phyloP scores from a whole-genome alignment of 2,329 filamentous ascomycete species.

The Stagonosporopsis chrysanthemi region DNA sequence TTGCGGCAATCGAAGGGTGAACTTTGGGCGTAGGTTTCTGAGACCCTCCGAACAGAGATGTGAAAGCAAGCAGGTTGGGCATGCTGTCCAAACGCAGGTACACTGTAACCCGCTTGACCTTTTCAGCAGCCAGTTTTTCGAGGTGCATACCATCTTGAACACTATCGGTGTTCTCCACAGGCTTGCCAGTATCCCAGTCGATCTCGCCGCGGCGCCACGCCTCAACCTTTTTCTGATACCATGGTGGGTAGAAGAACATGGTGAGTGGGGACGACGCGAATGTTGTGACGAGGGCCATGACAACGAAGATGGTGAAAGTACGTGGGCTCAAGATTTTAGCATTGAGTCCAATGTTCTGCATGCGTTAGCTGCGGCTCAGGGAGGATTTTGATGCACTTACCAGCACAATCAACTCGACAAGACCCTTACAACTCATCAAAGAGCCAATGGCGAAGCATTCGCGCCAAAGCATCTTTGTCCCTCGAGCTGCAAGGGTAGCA shows the following conservation, averaged over 20 bases:
- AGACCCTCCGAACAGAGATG: slow-evolving; percentile 75
- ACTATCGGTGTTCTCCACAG: slow-evolving; percentile 49
- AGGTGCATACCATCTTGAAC: slow-evolving; percentile 52
- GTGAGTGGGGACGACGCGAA: slow-evolving; percentile 83
- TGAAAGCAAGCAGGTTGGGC: slow-evolving; percentile 80
- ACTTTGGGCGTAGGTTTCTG: slow-evolving; percentile 51
- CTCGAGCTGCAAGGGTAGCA: slow-evolving; percentile 77
- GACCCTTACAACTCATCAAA: slow-evolving; percentile 95
- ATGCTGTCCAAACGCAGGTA: slow-evolving; percentile 87
- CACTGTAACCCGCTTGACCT: slow-evolving; percentile 73
- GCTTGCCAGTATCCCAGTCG: slow-evolving; percentile 76
- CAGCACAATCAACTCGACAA: slow-evolving; percentile 94
- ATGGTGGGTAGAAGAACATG: slow-evolving; percentile 75
- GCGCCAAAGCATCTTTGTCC: slow-evolving; percentile 83
- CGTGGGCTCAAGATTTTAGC: slow-evolving; percentile 79
- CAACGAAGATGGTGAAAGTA: slow-evolving; percentile 92
- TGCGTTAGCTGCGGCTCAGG: slow-evolving; percentile 20
- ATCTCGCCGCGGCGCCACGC: slow-evolving; percentile 85
- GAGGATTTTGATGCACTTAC: slow-evolving; percentile 58
- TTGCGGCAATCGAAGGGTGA: slow-evolving; percentile 47
- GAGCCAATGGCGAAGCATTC: slow-evolving; percentile 88
- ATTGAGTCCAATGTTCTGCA: slow-evolving; percentile 80
- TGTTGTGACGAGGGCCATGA: slow-evolving; percentile 90
- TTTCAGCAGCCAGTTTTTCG: slow-evolving; percentile 59
- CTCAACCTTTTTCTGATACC: slow-evolving; percentile 76